Evolutionary conservation across 805 yeast genomes (phyloP), one percentile per base, ranked within the genome.

Genomic region (Helenozyma baotianmanensis): DNA sequence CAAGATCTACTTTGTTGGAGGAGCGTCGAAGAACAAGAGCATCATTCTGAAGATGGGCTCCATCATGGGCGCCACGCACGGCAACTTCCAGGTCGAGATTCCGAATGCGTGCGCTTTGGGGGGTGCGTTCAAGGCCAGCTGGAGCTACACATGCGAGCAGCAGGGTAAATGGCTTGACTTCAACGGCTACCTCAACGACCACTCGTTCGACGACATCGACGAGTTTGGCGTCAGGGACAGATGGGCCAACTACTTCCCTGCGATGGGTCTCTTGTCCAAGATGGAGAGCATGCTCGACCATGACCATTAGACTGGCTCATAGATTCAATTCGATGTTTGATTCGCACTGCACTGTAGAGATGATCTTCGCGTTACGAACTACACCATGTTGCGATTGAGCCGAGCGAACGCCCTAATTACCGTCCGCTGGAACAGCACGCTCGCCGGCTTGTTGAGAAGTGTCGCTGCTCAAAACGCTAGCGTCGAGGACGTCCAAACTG

Each of bases 101-200:
- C 78, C 90, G 6, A 88, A 88, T 58, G 92, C 96, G 1, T 88
- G 96, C 68, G 96, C 96, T 0, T 57, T 85, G 22, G 96, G 96
- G 16, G 95, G 96, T 4, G 90, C 94, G 25, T 84, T 72, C 60
- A 82, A 84, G 53, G 90, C 95, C 1, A 64, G 80, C 29, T 87
- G 94, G 94, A 74, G 85, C 23, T 58, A 54, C 36, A 42, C 51
- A 33, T 60, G 60, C 36, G 70, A 64, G 39, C 21, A 35, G 15
- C 42, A 48, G 13, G 47, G 46, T 8, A 36, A 50, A 11, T 70
- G 60, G 71, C 60, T 56, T 48, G 64, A 35, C 64, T 80, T 65
- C 52, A 59, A 60, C 69, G 46, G 62, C 47, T 52, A 60, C 51
- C 36, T 70, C 30, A 50, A 48, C 18, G 40, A 45, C 11, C 48